These are phyloP conservation scores for Aspergillus eucalypticola DNA, from an alignment of 2,329 filamentous ascomycete species.

Conservation along the genomic window DNA sequence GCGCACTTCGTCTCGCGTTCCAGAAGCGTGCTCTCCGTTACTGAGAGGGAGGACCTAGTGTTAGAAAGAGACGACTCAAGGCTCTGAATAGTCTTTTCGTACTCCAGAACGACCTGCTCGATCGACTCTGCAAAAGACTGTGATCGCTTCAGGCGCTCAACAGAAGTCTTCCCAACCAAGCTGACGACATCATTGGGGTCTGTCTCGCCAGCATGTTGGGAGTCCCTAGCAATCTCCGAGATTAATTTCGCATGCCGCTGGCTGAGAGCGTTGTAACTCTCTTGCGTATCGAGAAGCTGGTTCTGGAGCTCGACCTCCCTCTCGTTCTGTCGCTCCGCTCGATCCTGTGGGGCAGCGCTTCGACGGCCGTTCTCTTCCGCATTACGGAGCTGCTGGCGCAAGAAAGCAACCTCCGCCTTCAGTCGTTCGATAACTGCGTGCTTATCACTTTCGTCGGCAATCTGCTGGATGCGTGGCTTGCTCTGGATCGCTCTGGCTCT, in stretches of 20 bases:
- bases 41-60: conserved; percentile 79
- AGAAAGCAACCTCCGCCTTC: conserved; percentile 88
- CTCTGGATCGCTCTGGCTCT: conserved; percentile 94
- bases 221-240: conserved; percentile 83
- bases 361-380: conserved; percentile 67
- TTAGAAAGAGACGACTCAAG: conserved; percentile 89
- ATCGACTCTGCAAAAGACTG: conserved; percentile 95
- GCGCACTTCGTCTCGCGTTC: conserved; percentile 94
- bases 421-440: conserved; percentile 90
- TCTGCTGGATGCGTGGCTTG: conserved; percentile 92
- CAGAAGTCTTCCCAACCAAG: conserved; percentile 71
- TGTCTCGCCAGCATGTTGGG: conserved; percentile 56
- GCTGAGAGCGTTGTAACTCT: conserved; percentile 90
- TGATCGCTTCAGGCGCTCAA: conserved; percentile 87
- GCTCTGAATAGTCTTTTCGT: conserved; percentile 96
- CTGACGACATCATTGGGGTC: conserved; percentile 51
- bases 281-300: conserved; percentile 86
- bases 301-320: conserved; percentile 90
- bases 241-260: conserved; percentile 95
- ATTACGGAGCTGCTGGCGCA: conserved; percentile 89
- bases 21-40: conserved; percentile 79
- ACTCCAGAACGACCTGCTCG: conserved; percentile 93
- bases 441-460: conserved; percentile 86
- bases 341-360: conserved; percentile 63
- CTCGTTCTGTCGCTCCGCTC: conserved; percentile 76